Percentiles rank a stretch among this genome's conserved stretches.
phyloP scores from a whole-genome alignment of 805 yeast species.

The Candida boleticola region DNA sequence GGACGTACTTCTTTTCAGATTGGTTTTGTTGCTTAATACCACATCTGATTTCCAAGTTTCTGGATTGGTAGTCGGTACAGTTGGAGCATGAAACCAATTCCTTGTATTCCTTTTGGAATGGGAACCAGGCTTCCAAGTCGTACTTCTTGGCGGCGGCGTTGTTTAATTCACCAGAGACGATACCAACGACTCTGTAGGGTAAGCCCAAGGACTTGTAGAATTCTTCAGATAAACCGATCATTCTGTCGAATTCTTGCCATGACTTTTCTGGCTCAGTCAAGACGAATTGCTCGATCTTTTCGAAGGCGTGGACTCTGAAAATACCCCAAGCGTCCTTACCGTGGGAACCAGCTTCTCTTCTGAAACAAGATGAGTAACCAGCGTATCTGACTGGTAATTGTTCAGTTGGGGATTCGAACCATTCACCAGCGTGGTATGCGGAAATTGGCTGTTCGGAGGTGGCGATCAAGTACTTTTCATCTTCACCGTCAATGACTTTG shows the following conservation, averaged over 20 bases:
- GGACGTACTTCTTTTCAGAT: slow-evolving; percentile 95
- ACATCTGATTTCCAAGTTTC: slow-evolving; percentile 98
- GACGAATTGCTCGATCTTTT: slow-evolving; percentile 95
- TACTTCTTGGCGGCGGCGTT: slow-evolving; percentile 99
- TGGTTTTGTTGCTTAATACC: slow-evolving; percentile 96
- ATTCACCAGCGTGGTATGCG: slow-evolving; percentile 94
- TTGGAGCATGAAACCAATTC: slow-evolving; percentile 98
- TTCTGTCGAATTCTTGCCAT: slow-evolving; percentile 95
- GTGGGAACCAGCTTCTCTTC: slow-evolving; percentile 99
- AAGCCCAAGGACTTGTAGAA: slow-evolving; percentile 88
- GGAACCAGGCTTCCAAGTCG: slow-evolving; percentile 99
- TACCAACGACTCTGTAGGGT: slow-evolving; percentile 97
- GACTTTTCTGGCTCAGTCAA: slow-evolving; percentile 97
- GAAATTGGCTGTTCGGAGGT: slow-evolving; percentile 99
- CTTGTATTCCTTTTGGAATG: slow-evolving; percentile 97
- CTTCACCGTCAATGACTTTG: slow-evolving; percentile 95
- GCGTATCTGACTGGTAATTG: slow-evolving; percentile 97
- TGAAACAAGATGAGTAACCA: slow-evolving; percentile 97
- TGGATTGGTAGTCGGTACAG: slow-evolving; percentile 98
- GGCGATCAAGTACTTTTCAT: slow-evolving; percentile 96
- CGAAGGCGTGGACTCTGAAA: slow-evolving; percentile 97
- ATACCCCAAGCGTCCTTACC: slow-evolving; percentile 99
- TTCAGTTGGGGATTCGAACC: slow-evolving; percentile 97
- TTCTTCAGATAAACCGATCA: slow-evolving; percentile 89
- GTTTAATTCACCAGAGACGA: slow-evolving; percentile 97